Evolutionary conservation across 1,284 basidiomycete genomes (phyloP).

Genomic region (Rhizoctonia solani): DNA sequence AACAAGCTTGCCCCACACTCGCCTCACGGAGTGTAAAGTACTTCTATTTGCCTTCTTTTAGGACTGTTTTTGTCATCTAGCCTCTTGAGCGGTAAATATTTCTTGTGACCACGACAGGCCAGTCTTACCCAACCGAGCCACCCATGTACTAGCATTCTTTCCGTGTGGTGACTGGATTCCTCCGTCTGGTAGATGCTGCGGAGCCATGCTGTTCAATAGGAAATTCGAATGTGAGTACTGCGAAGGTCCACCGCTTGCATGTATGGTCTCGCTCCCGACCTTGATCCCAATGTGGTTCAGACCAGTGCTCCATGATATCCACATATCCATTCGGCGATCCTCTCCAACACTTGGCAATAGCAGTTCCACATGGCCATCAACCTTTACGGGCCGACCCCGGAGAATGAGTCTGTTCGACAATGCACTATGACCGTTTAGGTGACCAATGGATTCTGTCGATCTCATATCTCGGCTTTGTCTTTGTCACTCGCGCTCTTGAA

Average conservation of each 20-base stretch:
- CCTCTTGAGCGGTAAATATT: background rate
- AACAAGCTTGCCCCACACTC: slow-evolving; percentile 19
- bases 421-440: slow-evolving; percentile 1
- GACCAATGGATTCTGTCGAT: too few relatives aligned
- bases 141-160: background rate
- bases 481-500: too few relatives aligned
- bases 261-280: too few relatives aligned
- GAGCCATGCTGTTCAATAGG: background rate
- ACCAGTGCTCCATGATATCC: background rate
- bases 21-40: background rate
- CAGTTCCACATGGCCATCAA: background rate
- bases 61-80: background rate
- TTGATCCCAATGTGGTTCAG: background rate
- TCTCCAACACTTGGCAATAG: slow-evolving; percentile 13
- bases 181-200: background rate
- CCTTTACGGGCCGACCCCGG: slow-evolving; percentile 13
- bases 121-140: background rate
- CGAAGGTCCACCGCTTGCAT: background rate
- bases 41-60: background rate
- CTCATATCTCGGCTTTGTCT: too few relatives aligned
- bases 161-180: background rate
- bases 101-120: background rate
- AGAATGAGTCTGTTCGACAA: background rate
- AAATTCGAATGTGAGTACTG: background rate
- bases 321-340: background rate